A percentile compares a stretch with the other conserved stretches of the same genome.
phyloP scores from a whole-genome alignment of 2,329 filamentous ascomycete species.

The Volutella citrinella region DNA sequence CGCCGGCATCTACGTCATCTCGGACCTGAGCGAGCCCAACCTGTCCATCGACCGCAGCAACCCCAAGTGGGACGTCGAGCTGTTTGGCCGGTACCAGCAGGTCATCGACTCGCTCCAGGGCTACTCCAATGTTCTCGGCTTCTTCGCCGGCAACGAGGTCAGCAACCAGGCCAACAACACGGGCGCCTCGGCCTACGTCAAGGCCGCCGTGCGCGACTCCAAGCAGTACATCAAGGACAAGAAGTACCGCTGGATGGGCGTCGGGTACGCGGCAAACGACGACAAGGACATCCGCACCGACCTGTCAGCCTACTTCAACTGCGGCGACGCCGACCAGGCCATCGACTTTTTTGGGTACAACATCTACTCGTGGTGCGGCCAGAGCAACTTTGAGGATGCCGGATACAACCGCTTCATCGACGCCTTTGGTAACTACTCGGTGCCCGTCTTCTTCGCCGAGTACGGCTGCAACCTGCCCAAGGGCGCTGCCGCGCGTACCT shows the following conservation, averaged over 20 bases:
- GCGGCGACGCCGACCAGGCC: constrained; percentile 58
- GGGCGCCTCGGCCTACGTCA: constrained; percentile 86
- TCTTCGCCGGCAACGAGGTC: constrained; percentile 99
- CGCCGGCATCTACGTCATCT: constrained; percentile 91
- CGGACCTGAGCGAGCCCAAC: constrained; percentile 80
- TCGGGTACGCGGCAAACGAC: constrained; percentile 96
- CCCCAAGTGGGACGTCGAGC: constrained; percentile 73
- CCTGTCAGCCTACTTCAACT: constrained; percentile 94
- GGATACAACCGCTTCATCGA: constrained; percentile 79
- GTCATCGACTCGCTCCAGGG: constrained; percentile 79
- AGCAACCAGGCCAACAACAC: constrained; percentile 89
- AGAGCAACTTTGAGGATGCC: constrained; percentile 72
- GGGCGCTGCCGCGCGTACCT: constrained; percentile 66
- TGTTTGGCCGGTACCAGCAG: constrained; percentile 76
- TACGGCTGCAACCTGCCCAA: constrained; percentile 83
- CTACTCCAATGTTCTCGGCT: constrained; percentile 91
- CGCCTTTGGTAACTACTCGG: constrained; percentile 85
- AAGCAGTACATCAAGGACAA: constrained; percentile 83
- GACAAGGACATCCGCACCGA: constrained; percentile 77
- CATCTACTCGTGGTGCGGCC: constrained; percentile 98
- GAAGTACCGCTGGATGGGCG: constrained; percentile 76
- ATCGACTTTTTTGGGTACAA: constrained; percentile 99
- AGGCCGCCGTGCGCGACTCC: constrained; percentile 93
- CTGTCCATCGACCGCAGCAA: constrained; percentile 81
- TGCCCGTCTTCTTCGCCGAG: constrained; percentile 97